A percentile compares a stretch with the other conserved stretches of the same genome.
These are phyloP conservation scores for Hypoxylon sp. DNA, from an alignment of 2,329 filamentous ascomycete genomes.

Conservation along the genomic window DNA sequence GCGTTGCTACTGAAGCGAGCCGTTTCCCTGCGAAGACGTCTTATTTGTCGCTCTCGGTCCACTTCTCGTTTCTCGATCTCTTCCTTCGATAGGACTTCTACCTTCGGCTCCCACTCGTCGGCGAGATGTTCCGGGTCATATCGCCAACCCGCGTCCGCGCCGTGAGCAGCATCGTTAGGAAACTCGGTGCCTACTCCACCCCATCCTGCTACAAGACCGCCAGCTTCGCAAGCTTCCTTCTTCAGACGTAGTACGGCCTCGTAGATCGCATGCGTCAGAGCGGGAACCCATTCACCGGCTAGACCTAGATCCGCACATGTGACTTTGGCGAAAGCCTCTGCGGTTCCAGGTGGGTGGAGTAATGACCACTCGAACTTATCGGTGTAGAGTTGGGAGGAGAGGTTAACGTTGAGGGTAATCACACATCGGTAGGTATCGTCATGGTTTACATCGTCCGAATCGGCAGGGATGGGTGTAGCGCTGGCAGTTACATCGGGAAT, in stretches of 20 bases:
- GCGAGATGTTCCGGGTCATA: slow-evolving; percentile 92
- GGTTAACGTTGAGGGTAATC: slow-evolving; percentile 87
- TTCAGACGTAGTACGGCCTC: slow-evolving; percentile 91
- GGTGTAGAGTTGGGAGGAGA: slow-evolving; percentile 89
- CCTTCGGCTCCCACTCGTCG: slow-evolving; percentile 83
- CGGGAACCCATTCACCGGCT: slow-evolving; percentile 90
- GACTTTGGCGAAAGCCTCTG: slow-evolving; percentile 89
- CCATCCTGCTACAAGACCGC: slow-evolving; percentile 80
- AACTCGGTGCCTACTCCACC: slow-evolving; percentile 74
- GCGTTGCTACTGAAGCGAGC: slow-evolving; percentile 89
- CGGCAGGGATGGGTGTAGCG: slow-evolving; percentile 69
- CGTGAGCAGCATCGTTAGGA: slow-evolving; percentile 87
- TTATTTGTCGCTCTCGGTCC: slow-evolving; percentile 89
- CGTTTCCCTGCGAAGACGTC: slow-evolving; percentile 87
- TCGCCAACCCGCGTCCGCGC: slow-evolving; percentile 88
- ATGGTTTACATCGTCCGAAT: slow-evolving; percentile 81
- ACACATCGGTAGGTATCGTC: slow-evolving; percentile 96
- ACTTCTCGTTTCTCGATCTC: slow-evolving; percentile 98
- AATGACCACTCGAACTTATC: slow-evolving; percentile 99
- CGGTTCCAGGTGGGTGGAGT: slow-evolving; percentile 87
- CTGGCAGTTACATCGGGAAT: slow-evolving; percentile 70
- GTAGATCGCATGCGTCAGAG: slow-evolving; percentile 96
- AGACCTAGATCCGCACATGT: slow-evolving; percentile 93
- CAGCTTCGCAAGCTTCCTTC: slow-evolving; percentile 95
- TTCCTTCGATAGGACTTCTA: slow-evolving; percentile 86